Base-by-base conservation (phyloP, 108 stramenopile species). In the Cyclotella choctawhatcheeana region DNA sequence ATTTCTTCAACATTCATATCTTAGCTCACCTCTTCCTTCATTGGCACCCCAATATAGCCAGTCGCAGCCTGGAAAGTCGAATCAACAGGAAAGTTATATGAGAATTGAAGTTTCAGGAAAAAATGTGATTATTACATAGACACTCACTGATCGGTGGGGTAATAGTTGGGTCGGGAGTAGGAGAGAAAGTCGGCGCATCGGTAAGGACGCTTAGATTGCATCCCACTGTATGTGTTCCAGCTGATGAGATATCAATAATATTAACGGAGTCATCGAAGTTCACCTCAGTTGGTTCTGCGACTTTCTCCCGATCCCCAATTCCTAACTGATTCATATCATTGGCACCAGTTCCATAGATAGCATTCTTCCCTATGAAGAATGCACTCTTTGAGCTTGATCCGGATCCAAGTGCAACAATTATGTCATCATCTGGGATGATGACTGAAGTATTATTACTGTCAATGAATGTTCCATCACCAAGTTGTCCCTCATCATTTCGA, bases 381-480 rank as follows among this genome's bases (percentile, higher is more conserved):
- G 54, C 77, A 51, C 54, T 64, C 22, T 56, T 47, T 0, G 77
- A 43, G 37, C 70, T 79, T 60, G 77, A 70, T 20, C 77, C 77
- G 13, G 65, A 44, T 22, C 58, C 77, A 44, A 79, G 37, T 3
- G 18, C 22, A 18, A 71, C 32, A n/a, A 58, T 53, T 26, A 40
- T 54, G 43, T 44, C 54, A 20, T 35, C 61, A n/a, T 61, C 48
- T 17, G 67, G 67, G n/a, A 55, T 61, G 22, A 66, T 55, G 21
- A 71, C 65, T 16, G 64, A 34, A 6, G 37, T 62, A 59, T 56
- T 29, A 22, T 47, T 22, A 17, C 37, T 51, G 50, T 79, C 67
- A 33, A 47, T 56, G 27, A 66, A 50, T 5, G 77, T 58, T 14
- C 77, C 77, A 71, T 79, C 77, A n/a, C 77, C 77, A 18, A 79